Percentiles rank a stretch among this genome's conserved stretches.
These are phyloP conservation scores for Capniomyces stellatus DNA, from an alignment of 371 early-diverging fungal species.

Conservation along the genomic window DNA sequence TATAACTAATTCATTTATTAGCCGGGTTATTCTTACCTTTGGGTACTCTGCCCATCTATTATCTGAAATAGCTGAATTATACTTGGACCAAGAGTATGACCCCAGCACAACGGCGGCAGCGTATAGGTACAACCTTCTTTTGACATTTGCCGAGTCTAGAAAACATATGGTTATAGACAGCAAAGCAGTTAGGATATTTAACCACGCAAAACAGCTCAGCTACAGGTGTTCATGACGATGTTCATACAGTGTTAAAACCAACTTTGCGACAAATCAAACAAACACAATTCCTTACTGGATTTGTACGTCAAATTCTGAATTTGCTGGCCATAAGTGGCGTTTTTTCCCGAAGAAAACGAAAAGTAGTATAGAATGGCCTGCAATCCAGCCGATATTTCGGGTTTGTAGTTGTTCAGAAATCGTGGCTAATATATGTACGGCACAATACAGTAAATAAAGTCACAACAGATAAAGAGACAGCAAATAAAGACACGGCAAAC, in stretches of 20 bases:
- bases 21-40: slow-evolving; percentile 20
- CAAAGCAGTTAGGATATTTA: slow-evolving; percentile 9
- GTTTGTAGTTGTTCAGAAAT: slow-evolving; percentile 13
- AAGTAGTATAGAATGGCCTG: slow-evolving; percentile 21
- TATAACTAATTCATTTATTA: neutral
- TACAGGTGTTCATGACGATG: no score
- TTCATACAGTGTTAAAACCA: no score
- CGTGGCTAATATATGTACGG: slow-evolving; percentile 5
- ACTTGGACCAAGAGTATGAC: slow-evolving; percentile 47
- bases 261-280: no score
- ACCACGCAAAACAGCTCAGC: slow-evolving; percentile 6
- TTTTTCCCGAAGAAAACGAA: slow-evolving; percentile 22
- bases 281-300: no score
- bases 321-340: slow-evolving; percentile 30
- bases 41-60: slow-evolving; percentile 67
- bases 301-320: slow-evolving; percentile 29
- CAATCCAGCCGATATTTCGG: slow-evolving; percentile 21
- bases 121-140: slow-evolving; percentile 14
- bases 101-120: slow-evolving; percentile 47
- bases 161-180: slow-evolving; percentile 9
- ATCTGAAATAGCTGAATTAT: slow-evolving; percentile 35
- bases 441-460: neutral
- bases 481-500: no score
- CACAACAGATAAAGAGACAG: no score
- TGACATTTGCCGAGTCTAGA: neutral